Evolutionary conservation across 2,329 filamentous ascomycete species (phyloP).

Genomic region (Epichloe uncinata): DNA sequence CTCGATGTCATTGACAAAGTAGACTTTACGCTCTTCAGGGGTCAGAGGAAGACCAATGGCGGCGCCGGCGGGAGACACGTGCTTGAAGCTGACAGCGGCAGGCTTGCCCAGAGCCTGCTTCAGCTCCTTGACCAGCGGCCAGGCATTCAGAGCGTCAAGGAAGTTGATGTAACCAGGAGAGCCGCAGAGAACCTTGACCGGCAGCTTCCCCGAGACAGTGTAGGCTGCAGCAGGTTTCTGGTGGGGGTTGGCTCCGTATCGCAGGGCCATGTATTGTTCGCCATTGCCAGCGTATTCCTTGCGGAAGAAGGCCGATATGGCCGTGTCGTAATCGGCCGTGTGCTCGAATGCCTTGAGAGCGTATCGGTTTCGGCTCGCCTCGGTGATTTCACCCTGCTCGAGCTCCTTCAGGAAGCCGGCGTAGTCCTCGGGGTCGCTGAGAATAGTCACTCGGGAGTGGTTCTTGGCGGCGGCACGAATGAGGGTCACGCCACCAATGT

Average conservation of each 20-base stretch:
- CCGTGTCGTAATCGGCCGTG: constrained; percentile 89
- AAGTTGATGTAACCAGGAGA: constrained; percentile 96
- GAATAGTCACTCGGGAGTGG: constrained; percentile 86
- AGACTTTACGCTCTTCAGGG: constrained; percentile 86
- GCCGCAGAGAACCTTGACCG: constrained; percentile 89
- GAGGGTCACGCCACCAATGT: constrained; percentile 94
- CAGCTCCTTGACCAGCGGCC: constrained; percentile 93
- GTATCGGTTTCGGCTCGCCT: constrained; percentile 74
- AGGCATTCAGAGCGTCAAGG: constrained; percentile 89
- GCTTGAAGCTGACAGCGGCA: constrained; percentile 96
- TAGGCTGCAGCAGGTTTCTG: constrained; percentile 92
- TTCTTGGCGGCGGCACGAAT: constrained; percentile 97
- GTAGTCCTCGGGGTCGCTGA: constrained; percentile 90
- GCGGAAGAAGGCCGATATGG: constrained; percentile 94
- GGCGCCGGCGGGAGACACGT: constrained; percentile 91
- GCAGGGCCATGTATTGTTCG: constrained; percentile 68
- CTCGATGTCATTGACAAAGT: constrained; percentile 93
- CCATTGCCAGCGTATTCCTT: constrained; percentile 88
- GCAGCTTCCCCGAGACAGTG: constrained; percentile 55
- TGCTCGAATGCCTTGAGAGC: constrained; percentile 98
- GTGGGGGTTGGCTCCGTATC: constrained; percentile 95
- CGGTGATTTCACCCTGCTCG: constrained; percentile 72
- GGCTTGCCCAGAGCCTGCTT: constrained; percentile 77
- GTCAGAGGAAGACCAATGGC: constrained; percentile 83
- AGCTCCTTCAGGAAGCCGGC: constrained; percentile 87